These are phyloP conservation scores for Stylosanthes scabra DNA, from an alignment of 331 rosid genomes.

Conservation along the genomic window DNA sequence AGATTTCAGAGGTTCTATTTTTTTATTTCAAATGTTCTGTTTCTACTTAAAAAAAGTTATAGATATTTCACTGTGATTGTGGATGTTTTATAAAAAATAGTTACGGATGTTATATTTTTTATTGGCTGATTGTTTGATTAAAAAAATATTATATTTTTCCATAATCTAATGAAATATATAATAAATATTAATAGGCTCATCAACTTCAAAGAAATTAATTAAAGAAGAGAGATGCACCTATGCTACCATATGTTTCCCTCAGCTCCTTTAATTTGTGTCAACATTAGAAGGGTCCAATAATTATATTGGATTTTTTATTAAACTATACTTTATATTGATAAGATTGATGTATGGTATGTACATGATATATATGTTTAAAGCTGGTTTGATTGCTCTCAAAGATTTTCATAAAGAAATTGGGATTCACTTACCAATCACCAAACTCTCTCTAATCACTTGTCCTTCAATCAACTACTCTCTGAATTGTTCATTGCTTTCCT, in stretches of 20 bases:
- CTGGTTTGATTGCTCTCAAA: neutral
- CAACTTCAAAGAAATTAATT: constrained; percentile 10
- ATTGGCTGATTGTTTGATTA: no score
- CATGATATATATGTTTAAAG: neutral
- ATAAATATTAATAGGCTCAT: no score
- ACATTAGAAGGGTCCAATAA: constrained; percentile 10
- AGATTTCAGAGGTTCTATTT: no score
- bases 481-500: neutral
- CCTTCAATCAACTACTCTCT: constrained; percentile 15
- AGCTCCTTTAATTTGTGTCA: constrained; percentile 22
- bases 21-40: no score
- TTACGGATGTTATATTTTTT: no score
- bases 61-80: no score
- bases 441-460: constrained; percentile 10
- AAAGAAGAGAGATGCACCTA: neutral
- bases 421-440: constrained; percentile 3
- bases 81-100: no score
- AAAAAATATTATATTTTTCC: no score
- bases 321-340: neutral
- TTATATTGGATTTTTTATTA: neutral
- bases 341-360: neutral
- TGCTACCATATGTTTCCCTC: neutral
- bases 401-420: constrained; percentile 7
- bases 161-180: no score
- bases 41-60: no score